Percentiles rank a stretch among this genome's conserved stretches.
Conservation (phyloP, 495 filamentous ascomycete genomes). For the Neurospora sp. region DNA sequence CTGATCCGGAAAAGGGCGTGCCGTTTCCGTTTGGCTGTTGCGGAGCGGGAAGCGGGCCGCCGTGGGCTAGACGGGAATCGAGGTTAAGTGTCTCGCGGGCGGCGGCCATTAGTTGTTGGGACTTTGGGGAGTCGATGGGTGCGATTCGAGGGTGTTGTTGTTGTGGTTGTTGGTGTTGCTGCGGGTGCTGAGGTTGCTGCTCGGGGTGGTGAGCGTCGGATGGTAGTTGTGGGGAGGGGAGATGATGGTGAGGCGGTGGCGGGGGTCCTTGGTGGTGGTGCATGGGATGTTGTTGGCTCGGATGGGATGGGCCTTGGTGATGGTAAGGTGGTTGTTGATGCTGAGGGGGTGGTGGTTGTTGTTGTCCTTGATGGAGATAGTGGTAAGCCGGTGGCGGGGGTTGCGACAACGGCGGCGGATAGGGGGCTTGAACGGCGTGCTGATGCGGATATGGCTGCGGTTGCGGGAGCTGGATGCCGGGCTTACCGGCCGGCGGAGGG, state of each 20-base stretch:
- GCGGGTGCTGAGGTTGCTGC: conserved; percentile 15
- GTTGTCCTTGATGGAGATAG: conserved; percentile 4
- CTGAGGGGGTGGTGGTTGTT: conserved; percentile 8
- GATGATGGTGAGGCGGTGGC: conserved; percentile 11
- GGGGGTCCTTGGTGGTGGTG: not conserved
- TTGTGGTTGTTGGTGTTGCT: conserved; percentile 18
- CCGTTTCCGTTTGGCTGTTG: not conserved
- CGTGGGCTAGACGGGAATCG: not conserved
- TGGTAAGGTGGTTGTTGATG: conserved; percentile 15
- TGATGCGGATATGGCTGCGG: conserved; percentile 15
- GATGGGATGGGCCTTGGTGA: conserved; percentile 4
- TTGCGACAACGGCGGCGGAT: conserved; percentile 7
- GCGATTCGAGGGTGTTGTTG: conserved; percentile 10
- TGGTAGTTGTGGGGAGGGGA: conserved; percentile 17
- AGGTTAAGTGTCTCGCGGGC: not conserved
- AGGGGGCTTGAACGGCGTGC: conserved; percentile 11
- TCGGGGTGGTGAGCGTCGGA: conserved; percentile 11
- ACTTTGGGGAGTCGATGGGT: conserved; percentile 25
- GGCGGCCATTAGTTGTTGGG: conserved; percentile 20
- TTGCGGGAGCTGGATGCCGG: conserved; percentile 7
- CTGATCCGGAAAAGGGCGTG: not conserved
- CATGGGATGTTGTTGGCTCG: not conserved
- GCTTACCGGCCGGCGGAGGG: not conserved
- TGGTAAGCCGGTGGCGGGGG: not conserved
- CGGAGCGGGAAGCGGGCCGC: not conserved